Evolutionary conservation across 1,139 yeast genomes (phyloP), one percentile per base, ranked within the genome.

Genomic region (Petasospora rhodanensis): DNA sequence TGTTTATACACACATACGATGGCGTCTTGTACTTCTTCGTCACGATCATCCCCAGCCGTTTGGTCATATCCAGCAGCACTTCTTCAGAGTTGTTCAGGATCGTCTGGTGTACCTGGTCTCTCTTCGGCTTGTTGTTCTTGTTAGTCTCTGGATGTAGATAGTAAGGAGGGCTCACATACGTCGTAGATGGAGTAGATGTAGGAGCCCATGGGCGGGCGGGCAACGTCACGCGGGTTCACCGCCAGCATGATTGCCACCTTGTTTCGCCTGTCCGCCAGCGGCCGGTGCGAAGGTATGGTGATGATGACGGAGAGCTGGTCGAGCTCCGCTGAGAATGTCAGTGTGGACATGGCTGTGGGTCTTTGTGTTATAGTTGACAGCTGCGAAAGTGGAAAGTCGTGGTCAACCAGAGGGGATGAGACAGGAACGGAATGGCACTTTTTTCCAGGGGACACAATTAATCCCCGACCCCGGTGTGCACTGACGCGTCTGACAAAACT

Each of bases 1-100:
- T 65, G 39, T 57, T 59, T 4, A 63, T 32, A 35, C 58, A 54
- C 2, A 63, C 62, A 42, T 64, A 66, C 12, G 58, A 48, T 2
- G 70, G 70, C 3, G 43, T 40, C 6, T 45, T 40, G 34, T 54
- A 65, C 36, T 58, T 63, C 35, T 56, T 56, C 4, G 59, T 52
- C 0, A 63, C 38, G 7, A 61, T 37, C n/a, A 42, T 51, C 1
- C 67, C 61, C 5, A 66, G 34, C 35, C 64, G 55, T 22, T 52
- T 56, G 0, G 66, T 47, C 27, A 61, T 37, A 30, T 66, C 70
- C 13, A 63, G 46, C 15, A 57, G 32, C 0, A 46, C 42, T 30
- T 64, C 67, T 13, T 54, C 51, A 3, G 66, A 38, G 32, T 59
- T 58, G 34, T 64, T 62, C 9, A 65, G 40, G 11, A 62, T 42